Evolutionary conservation across 2,329 filamentous ascomycete genomes (phyloP).

Genomic region (Cadophora luteo-olivacea): DNA sequence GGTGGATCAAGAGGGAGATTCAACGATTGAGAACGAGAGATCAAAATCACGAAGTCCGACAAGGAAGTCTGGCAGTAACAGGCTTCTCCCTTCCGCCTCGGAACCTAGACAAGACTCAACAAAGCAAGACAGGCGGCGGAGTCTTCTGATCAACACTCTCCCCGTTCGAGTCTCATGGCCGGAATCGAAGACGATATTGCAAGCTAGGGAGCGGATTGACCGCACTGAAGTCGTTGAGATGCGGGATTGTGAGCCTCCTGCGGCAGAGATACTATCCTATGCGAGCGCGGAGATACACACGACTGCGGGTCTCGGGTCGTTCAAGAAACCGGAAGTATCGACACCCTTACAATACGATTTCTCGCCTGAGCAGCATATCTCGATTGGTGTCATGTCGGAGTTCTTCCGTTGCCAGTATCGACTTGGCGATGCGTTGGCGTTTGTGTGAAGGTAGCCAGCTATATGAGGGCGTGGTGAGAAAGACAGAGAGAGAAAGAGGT

Average conservation of each 20-base stretch:
- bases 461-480: too few species aligned
- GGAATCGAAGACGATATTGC: neutral
- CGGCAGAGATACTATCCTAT: neutral
- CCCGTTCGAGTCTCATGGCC: neutral
- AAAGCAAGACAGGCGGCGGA: neutral
- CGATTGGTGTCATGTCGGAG: slow-evolving; percentile 31
- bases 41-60: neutral
- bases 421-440: slow-evolving; percentile 32
- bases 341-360: neutral
- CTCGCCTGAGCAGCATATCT: neutral
- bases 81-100: too few species aligned
- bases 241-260: too few species aligned
- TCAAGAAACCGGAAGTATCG: neutral
- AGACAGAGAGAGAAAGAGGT: too few species aligned
- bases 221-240: too few species aligned
- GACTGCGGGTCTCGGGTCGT: neutral
- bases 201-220: too few species aligned
- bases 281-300: slow-evolving; percentile 12
- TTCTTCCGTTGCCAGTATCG: slow-evolving; percentile 29
- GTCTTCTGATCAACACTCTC: neutral
- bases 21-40: neutral
- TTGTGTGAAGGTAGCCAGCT: slow-evolving; percentile 27
- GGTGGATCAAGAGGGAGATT: too few species aligned
- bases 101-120: neutral
- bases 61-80: too few species aligned